A percentile compares a stretch with the other conserved stretches of the same genome.
phyloP scores from a whole-genome alignment of 768 basidiomycete species.

The Naganishia vaughanmartiniae region DNA sequence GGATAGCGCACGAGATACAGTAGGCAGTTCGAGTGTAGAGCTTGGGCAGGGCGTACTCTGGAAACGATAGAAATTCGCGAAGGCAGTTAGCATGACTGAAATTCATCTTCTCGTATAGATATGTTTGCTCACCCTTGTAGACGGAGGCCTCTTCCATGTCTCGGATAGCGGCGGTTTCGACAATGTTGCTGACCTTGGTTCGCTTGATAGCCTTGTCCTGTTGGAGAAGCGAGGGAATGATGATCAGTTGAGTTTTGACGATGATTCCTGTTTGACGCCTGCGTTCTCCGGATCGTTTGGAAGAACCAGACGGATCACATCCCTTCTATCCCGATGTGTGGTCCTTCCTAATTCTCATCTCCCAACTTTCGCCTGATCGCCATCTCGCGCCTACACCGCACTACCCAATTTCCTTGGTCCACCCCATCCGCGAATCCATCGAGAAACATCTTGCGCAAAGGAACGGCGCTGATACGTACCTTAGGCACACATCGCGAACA shows the following conservation, averaged over 20 bases:
- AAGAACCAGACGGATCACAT: background rate
- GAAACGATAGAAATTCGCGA: background rate
- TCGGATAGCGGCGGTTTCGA: slow-evolving; percentile 94
- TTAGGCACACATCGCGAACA: slow-evolving; percentile 94
- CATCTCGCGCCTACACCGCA: background rate
- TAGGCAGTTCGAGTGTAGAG: slow-evolving; percentile 98
- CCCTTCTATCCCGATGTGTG: background rate
- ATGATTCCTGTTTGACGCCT: background rate
- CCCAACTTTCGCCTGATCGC: background rate
- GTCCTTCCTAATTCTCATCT: background rate
- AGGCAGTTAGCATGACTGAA: background rate
- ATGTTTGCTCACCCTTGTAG: slow-evolving; percentile 65
- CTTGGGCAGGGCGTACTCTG: slow-evolving; percentile 95
- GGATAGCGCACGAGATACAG: slow-evolving; percentile 98
- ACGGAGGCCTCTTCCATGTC: slow-evolving; percentile 96
- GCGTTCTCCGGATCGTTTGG: background rate
- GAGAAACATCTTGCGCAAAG: background rate
- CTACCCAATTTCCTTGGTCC: background rate
- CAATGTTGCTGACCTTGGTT: slow-evolving; percentile 99
- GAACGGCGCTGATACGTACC: slow-evolving; percentile 37
- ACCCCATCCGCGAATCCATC: background rate
- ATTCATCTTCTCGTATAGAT: slow-evolving; percentile 42
- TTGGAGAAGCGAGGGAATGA: background rate
- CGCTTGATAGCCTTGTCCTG: slow-evolving; percentile 99
- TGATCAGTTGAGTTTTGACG: background rate